Evolutionary conservation across 2,329 filamentous ascomycete species (phyloP), one percentile per base, ranked within the genome.

Genomic region (Neurospora crassa): DNA sequence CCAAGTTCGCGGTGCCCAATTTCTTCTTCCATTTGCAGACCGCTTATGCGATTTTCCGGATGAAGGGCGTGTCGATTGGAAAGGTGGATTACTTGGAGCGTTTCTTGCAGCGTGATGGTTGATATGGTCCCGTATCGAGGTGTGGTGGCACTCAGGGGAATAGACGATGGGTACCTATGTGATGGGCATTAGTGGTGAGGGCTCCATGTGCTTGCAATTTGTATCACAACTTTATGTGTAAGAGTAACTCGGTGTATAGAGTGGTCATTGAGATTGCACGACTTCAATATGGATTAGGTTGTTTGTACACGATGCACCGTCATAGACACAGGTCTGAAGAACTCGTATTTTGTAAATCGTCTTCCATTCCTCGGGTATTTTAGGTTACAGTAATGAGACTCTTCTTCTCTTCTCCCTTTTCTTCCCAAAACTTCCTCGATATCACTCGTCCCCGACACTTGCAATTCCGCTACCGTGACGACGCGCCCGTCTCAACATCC

Each of bases 1-100:
- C 81, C 20, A 76, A 77, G 2, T 85, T 83, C 76, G 82, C 79
- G 3, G 71, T 89, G 47, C 87, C 88, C 14, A 90, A 90, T 76
- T 83, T 89, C 75, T 88, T 83, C 78, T 91, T 91, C 77, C 89
- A 91, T 75, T 72, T 86, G 5, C 83, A 80, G 34, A 88, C 83
- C 6, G 84, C 85, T 7, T 90, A 91, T 78, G 81, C 78, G 2
- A 85, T 91, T 68, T 76, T 90, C 75, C 80, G 89, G 68, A 81
- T 80, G 67, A 83, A 86, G 78, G 88, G 88, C 0, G 86, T 90
- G 16, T 83, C 83, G 1, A 29, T 91, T 40, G 88, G 88, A 12
- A 90, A 90, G 82, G 45, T 74, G 24, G 87, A 90, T 74, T 90
- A 82, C 76, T 74, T 89, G 67, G 69, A n/a, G 14, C 4, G 69